A percentile compares a stretch with the other conserved stretches of the same genome.
Evolutionary conservation across 805 yeast genomes (phyloP).

Genomic region (Metschnikowia proteae): DNA sequence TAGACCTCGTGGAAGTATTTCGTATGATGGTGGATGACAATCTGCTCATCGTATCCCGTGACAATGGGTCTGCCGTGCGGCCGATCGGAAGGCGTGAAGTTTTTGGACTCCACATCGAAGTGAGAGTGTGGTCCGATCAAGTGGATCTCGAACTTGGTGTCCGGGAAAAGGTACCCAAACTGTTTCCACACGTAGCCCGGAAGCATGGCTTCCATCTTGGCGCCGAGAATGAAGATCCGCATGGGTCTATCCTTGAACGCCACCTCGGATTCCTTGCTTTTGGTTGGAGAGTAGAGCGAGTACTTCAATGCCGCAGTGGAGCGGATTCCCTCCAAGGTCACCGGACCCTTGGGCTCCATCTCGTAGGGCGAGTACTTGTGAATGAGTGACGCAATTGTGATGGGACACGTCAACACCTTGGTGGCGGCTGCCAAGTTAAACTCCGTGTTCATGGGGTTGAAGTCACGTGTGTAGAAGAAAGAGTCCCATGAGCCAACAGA

Average conservation of each 20-base stretch:
- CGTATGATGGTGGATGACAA: slow-evolving; percentile 79
- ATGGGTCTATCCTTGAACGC: slow-evolving; percentile 79
- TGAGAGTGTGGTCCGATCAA: slow-evolving; percentile 92
- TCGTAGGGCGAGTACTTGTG: slow-evolving; percentile 85
- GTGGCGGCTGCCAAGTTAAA: slow-evolving; percentile 94
- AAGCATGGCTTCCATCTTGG: slow-evolving; percentile 88
- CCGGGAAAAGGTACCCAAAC: slow-evolving; percentile 79
- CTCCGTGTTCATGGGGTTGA: slow-evolving; percentile 94
- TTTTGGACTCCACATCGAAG: slow-evolving; percentile 65
- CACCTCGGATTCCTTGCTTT: slow-evolving; percentile 46
- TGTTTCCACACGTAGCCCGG: slow-evolving; percentile 97
- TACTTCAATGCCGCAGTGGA: slow-evolving; percentile 90
- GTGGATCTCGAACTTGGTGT: slow-evolving; percentile 76
- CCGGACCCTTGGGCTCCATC: slow-evolving; percentile 77
- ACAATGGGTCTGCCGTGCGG: slow-evolving; percentile 59
- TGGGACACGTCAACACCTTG: slow-evolving; percentile 88
- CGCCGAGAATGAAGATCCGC: slow-evolving; percentile 85
- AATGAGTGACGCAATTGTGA: slow-evolving; percentile 78
- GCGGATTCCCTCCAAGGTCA: slow-evolving; percentile 88
- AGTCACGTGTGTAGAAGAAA: slow-evolving; percentile 86
- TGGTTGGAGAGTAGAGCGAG: slow-evolving; percentile 68
- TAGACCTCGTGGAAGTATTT: slow-evolving; percentile 88
- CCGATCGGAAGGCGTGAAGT: slow-evolving; percentile 51
- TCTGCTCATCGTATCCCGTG: slow-evolving; percentile 66
- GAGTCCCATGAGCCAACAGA: slow-evolving; percentile 89